Base-by-base conservation (phyloP, 192 early-diverging fungal genomes). In the Backusella sp. region DNA sequence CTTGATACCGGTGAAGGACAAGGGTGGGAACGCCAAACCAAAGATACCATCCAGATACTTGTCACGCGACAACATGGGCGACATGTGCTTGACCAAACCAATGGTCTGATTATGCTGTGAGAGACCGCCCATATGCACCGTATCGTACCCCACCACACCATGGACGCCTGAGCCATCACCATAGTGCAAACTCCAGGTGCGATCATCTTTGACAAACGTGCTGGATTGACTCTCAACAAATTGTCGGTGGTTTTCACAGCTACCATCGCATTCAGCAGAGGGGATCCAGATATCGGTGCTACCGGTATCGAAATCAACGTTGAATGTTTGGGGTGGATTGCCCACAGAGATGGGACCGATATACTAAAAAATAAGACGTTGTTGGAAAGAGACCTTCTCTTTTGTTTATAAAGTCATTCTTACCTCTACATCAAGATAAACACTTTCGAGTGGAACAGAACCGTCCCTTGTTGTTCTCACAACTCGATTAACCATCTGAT, bases 221-320 rank as follows among this genome's bases (percentile, higher is more conserved):
- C 70, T 78, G 0, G 86, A 86, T 4, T 66, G 4, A 0, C 49
- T 68, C 9, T 81, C 73, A 15, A 76, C 72, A 12, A 84, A 78
- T 19, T 69, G 69, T 21, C 75, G 71, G 36, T 83, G 85, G 3
- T 66, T 71, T 6, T 49, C 75, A 34, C 77, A 72, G 6, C 52
- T 76, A 17, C 26, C 26, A 32, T 44, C 68, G 42, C 85, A 88
- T 0, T 71, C 52, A 6, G 70, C 66, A 37, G 80, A 76, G 12
- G 87, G 80, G 17, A 88, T 59, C 91, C 92, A 94, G 46, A 94
- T 77, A 80, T 92, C 90, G 30, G 88, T 83, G n/a, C 90, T 91
- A 7, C 92, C 92, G 0, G 92, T 94, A 70, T 94, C 92, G 72
- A 94, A 91, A 34, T 87, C 88, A 70, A 93, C 79, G 17, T 88